Conservation (phyloP, 2,329 filamentous ascomycete species). For the Trichoderma cornu-damae region DNA sequence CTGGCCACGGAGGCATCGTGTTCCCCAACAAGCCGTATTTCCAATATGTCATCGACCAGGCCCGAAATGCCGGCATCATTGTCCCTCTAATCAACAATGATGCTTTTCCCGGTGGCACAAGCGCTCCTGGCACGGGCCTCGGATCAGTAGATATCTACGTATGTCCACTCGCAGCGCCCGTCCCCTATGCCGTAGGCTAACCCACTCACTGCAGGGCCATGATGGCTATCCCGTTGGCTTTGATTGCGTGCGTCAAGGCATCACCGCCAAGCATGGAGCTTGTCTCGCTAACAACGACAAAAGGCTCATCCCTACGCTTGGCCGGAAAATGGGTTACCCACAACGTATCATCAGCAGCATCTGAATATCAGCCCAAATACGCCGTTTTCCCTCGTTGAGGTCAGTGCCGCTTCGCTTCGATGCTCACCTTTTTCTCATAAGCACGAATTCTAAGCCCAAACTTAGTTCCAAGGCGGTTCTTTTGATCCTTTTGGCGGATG, state of each 20-base stretch:
- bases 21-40: slow-evolving; percentile 67
- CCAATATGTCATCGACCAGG: slow-evolving; percentile 64
- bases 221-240: slow-evolving; percentile 43
- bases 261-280: neutral
- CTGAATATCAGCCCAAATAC: slow-evolving; percentile 57
- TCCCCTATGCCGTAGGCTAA: neutral
- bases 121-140: slow-evolving; percentile 56
- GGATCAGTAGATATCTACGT: slow-evolving; percentile 56
- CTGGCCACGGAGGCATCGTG: slow-evolving; percentile 38
- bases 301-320: slow-evolving; percentile 45
- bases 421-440: neutral
- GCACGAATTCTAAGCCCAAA: neutral
- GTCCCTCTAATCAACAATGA: slow-evolving; percentile 75
- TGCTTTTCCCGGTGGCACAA: slow-evolving; percentile 53
- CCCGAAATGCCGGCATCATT: slow-evolving; percentile 61
- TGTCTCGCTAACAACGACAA: neutral
- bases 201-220: slow-evolving; percentile 20
- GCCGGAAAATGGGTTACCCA: slow-evolving; percentile 51
- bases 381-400: slow-evolving; percentile 60
- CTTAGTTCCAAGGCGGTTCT: slow-evolving; percentile 62
- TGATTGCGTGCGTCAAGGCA: slow-evolving; percentile 34
- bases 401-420: slow-evolving; percentile 25
- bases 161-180: slow-evolving; percentile 2
- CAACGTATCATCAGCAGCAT: slow-evolving; percentile 40
- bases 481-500: slow-evolving; percentile 71